Base-by-base conservation (phyloP, 495 filamentous ascomycete genomes). In the Pyronema domesticum region DNA sequence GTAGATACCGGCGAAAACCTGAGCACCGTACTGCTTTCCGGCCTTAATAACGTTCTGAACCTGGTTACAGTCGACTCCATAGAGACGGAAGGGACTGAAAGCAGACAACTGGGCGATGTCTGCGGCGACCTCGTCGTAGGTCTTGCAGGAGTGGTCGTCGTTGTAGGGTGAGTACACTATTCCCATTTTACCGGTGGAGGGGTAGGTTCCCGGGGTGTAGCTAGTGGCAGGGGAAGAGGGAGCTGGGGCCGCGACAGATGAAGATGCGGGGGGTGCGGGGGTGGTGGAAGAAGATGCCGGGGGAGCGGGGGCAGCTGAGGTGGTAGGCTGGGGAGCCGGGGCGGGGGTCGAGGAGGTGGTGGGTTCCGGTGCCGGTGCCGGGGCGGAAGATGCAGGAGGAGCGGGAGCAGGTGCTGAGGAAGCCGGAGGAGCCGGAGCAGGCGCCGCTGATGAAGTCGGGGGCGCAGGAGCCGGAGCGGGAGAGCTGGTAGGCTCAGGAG, bases 31-130 rank as follows among this genome's bases (percentile, higher is more conserved):
- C 6, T 68, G 62, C 23, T 75, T 74, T 3, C 77, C 81, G 2
- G 80, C 80, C 6, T 69, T 62, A 5, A 80, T 65, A 5, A 83
- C 79, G 9, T 70, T 76, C 1, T 69, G 58, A 10, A 85, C 72
- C 62, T 87, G 82, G 60, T 83, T 70, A 68, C 87, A 93, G 65
- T 86, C 85, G 35, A 76, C 75, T 37, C 86, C 87, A 65, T 95
- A 94, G 60, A 88, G 74, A 51, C 88, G 82, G 50, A 94, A 66
- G 30, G 79, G 65, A 10, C 72, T 65, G 68, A 80, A 85, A 6
- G 64, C 62, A 4, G 67, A 67, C 43, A 74, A 63, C 45, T 60
- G 61, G 3, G 67, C 67, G 53, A 91, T 74, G 62, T 94, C 86
- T 1, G 65, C 57, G 54, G 75, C 70, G 15, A 94, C 74, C 57